Percentiles rank a stretch among this genome's conserved stretches.
Evolutionary conservation across 352 stramenopile species (phyloP).

Genomic region (Globisporangium alternatum): DNA sequence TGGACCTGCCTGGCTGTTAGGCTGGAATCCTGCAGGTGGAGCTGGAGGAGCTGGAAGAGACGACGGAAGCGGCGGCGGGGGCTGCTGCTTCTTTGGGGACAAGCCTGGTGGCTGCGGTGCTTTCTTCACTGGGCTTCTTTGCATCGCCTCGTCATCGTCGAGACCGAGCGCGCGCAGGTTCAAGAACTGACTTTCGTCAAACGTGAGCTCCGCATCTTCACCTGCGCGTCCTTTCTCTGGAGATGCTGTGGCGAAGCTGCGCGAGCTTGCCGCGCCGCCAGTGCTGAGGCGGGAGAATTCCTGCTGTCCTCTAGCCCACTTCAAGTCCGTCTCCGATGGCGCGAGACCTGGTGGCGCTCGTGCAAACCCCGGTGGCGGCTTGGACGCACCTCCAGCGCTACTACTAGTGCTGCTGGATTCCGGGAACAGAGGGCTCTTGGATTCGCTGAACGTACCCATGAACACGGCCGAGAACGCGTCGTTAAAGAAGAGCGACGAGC

Average conservation of each 20-base stretch:
- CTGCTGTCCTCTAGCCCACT: conserved; percentile 76
- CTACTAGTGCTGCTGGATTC: not conserved
- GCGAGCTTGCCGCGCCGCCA: not conserved
- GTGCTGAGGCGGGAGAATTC: conserved; percentile 52
- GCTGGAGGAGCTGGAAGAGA: conserved; percentile 23
- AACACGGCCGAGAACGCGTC: conserved; percentile 83
- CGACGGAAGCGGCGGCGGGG: conserved; percentile 21
- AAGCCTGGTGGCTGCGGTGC: conserved; percentile 17
- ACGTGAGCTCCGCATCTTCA: conserved; percentile 43
- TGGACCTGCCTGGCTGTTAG: conserved; percentile 5
- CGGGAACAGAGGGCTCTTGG: conserved; percentile 13
- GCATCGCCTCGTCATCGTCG: conserved; percentile 63
- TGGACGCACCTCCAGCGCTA: conserved; percentile 13
- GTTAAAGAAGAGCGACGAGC: conserved; percentile 81
- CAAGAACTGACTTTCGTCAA: conserved; percentile 68
- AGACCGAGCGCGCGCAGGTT: conserved; percentile 62
- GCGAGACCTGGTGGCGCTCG: conserved; percentile 51
- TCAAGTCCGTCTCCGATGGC: conserved; percentile 63
- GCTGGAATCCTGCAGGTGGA: conserved; percentile 13
- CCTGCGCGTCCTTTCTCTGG: conserved; percentile 14
- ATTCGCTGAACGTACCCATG: conserved; percentile 74
- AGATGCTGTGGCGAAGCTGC: not conserved
- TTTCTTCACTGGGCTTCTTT: conserved; percentile 11
- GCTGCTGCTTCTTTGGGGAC: conserved; percentile 21
- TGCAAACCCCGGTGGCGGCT: conserved; percentile 53